Percentiles rank a stretch among this genome's conserved stretches.
Conservation (phyloP, 768 basidiomycete genomes). For the Boletus fagicola region DNA sequence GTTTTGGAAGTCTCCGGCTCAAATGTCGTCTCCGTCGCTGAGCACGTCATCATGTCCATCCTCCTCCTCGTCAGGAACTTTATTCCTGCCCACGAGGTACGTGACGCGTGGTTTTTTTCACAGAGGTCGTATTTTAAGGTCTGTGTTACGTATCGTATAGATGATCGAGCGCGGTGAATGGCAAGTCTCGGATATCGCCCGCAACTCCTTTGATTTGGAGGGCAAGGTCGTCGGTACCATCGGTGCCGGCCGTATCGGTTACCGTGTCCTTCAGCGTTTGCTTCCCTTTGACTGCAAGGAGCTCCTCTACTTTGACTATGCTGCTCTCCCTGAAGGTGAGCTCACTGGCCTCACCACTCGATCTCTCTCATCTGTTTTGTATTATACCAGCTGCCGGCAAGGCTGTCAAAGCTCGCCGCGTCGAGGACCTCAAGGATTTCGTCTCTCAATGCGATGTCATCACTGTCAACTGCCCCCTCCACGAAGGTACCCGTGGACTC, state of each 20-base stretch:
- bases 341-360: neutral
- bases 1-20: constrained; percentile 87
- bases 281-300: constrained; percentile 87
- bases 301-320: constrained; percentile 87
- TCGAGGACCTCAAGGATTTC: constrained; percentile 71
- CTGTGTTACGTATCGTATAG: constrained; percentile 29
- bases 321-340: constrained; percentile 61
- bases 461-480: constrained; percentile 86
- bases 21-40: constrained; percentile 89
- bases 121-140: neutral
- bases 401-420: constrained; percentile 66
- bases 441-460: constrained; percentile 68
- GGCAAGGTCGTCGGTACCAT: constrained; percentile 91
- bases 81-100: constrained; percentile 78
- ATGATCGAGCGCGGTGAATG: constrained; percentile 86
- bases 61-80: constrained; percentile 90
- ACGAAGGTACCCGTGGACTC: constrained; percentile 79
- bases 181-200: constrained; percentile 80
- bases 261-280: constrained; percentile 79
- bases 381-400: constrained; percentile 51
- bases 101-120: constrained; percentile 3
- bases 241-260: constrained; percentile 80
- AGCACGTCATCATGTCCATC: constrained; percentile 90
- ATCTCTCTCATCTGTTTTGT: neutral
- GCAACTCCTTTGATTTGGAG: constrained; percentile 86